Evolutionary conservation across 257 asterid genomes (phyloP).

Genomic region (Fraxinus excelsior): DNA sequence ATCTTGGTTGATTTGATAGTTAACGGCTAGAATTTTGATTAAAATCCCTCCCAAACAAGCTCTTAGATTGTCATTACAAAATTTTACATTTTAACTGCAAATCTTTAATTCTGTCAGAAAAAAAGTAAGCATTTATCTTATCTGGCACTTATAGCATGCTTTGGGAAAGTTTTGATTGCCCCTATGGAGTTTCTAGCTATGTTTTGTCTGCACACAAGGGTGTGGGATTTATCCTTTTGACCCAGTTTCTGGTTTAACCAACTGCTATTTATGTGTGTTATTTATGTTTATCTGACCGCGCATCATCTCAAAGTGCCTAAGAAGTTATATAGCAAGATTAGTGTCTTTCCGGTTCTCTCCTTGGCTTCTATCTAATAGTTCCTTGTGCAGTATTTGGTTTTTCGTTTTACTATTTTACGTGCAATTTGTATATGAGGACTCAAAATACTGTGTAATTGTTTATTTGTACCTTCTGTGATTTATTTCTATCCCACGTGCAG

Average conservation of each 20-base stretch:
- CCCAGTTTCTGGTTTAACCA: not conserved
- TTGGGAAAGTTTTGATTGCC: not conserved
- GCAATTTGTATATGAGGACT: not conserved
- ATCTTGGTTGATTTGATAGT: too few relatives aligned
- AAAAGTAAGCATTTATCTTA: not conserved
- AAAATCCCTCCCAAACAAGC: too few relatives aligned
- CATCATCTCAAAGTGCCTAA: not conserved
- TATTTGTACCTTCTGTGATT: not conserved
- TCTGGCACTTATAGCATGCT: not conserved
- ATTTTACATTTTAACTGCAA: not conserved
- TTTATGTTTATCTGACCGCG: not conserved
- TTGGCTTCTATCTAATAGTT: not conserved
- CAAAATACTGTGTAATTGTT: not conserved
- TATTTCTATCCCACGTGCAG: conserved; percentile 33
- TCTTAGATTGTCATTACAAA: not conserved
- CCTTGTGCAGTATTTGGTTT: not conserved
- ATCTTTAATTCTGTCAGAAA: not conserved
- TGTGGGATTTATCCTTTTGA: not conserved
- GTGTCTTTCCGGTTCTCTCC: not conserved
- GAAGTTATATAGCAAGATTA: not conserved
- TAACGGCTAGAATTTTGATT: too few relatives aligned
- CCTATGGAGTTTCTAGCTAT: not conserved
- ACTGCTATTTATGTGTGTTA: not conserved
- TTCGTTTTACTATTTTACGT: not conserved
- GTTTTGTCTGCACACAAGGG: not conserved